A percentile compares a stretch with the other conserved stretches of the same genome.
Conservation (phyloP, 768 basidiomycete genomes). For the Serpula lacrymans region DNA sequence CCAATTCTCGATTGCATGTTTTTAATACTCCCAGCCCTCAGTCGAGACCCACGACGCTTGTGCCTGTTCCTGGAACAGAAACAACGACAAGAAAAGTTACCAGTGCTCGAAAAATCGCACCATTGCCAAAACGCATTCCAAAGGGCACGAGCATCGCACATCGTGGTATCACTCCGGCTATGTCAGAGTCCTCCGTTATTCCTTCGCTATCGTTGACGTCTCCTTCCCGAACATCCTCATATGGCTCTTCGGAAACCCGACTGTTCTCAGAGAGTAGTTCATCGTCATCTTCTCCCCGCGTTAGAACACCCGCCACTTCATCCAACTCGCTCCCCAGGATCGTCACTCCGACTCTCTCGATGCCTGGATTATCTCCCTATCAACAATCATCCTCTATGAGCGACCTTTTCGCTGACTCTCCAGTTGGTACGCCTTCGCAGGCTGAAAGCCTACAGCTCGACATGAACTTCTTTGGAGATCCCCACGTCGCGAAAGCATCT, state of each 20-base stretch:
- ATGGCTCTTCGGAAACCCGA: not conserved
- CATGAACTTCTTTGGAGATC: not conserved
- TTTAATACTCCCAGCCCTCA: constrained; percentile 17
- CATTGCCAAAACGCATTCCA: constrained; percentile 24
- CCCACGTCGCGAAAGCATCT: not conserved
- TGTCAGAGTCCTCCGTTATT: constrained; percentile 6
- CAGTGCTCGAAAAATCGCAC: constrained; percentile 15
- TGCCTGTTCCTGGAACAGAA: constrained; percentile 1
- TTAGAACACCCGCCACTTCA: constrained; percentile 1
- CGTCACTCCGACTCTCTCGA: not conserved
- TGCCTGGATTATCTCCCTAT: not conserved
- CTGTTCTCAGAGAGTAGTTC: constrained; percentile 4
- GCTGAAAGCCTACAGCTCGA: constrained; percentile 6
- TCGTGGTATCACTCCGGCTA: constrained; percentile 8
- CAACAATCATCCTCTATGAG: constrained; percentile 1
- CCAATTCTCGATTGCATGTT: constrained; percentile 8
- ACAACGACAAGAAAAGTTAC: not conserved
- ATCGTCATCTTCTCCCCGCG: not conserved
- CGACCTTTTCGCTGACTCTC: constrained; percentile 4
- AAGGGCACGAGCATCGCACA: constrained; percentile 10
- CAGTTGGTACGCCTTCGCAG: not conserved
- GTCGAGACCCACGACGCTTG: constrained; percentile 11
- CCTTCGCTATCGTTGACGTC: constrained; percentile 2
- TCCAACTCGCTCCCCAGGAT: constrained; percentile 1
- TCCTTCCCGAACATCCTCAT: constrained; percentile 1